Conservation (phyloP, 345 rosid genomes). For the Garcia nutans region DNA sequence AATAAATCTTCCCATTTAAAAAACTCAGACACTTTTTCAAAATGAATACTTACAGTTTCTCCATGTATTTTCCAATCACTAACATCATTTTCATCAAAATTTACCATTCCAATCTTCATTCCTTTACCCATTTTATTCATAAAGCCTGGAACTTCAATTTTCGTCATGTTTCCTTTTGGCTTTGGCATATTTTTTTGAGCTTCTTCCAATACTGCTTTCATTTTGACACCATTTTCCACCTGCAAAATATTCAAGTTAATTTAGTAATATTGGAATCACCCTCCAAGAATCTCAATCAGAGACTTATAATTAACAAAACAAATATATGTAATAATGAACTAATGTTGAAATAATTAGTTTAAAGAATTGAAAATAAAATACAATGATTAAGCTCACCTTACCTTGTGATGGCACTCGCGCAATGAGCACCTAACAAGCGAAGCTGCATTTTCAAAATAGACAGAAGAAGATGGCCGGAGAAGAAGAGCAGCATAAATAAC, state of each 20-base stretch:
- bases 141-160: conserved; percentile 63
- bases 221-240: conserved; percentile 57
- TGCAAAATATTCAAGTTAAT: conserved; percentile 13
- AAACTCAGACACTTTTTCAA: conserved; percentile 54
- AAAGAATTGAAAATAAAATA: not conserved
- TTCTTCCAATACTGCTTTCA: conserved; percentile 56
- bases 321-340: not conserved
- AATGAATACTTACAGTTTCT: conserved; percentile 45
- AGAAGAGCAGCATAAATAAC: conserved; percentile 52
- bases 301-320: too few relatives aligned
- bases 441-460: conserved; percentile 55
- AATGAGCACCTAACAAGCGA: conserved; percentile 71
- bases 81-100: conserved; percentile 66
- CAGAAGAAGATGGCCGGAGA: conserved; percentile 66
- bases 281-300: too few relatives aligned
- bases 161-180: conserved; percentile 33
- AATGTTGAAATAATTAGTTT: not conserved
- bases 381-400: conserved; percentile 59
- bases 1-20: conserved; percentile 76
- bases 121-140: conserved; percentile 48
- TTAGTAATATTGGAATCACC: too few relatives aligned
- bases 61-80: conserved; percentile 58
- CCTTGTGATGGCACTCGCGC: conserved; percentile 84
- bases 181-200: conserved; percentile 12
- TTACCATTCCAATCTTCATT: conserved; percentile 74